Base-by-base conservation (phyloP, 495 filamentous ascomycete genomes). In the Penicillium alfredii region DNA sequence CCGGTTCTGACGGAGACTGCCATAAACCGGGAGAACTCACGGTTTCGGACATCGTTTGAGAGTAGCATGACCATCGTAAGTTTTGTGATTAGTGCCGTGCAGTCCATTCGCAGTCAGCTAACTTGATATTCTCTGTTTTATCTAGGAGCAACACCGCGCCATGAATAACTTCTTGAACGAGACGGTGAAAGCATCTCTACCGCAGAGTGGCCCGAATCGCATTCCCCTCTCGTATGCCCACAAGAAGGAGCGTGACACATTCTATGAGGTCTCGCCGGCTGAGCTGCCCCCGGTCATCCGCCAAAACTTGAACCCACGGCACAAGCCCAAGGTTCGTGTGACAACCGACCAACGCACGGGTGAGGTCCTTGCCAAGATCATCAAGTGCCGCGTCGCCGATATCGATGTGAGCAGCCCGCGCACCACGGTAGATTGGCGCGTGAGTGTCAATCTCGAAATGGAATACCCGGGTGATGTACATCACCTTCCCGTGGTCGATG, bases 381-480 rank as follows among this genome's bases (percentile, higher is more conserved):
- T 97, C 53, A 97, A 97, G 69, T 78, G 76, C 14, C 76, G 86
- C 18, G 61, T 97, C n/a, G 81, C 81, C 20, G 86, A 97, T 58
- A 57, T 92, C 6, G 81, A 89, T 43, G 71, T 95, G 7, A 80
- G 78, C 60, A 81, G 82, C 40, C 88, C 90, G 1, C 60, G 67
- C 21, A 74, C 69, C 9, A 68, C 71, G 3, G 78, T 94, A 27
- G 90, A 95, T 56, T 93, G 83, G 66, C 80, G 90, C 13, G 78
- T 97, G 43, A 89, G 84, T 45, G 75, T 95, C 47, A 94, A 89
- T 49, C 69, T 95, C 4, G 90, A 97, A 74, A 87, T 87, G 77
- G 75, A 78, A 30, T 90, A 80, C 61, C 72, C 80, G n/a, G 84
- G 86, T 21, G 69, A 84, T 10, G 45, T 81, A 8, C 59, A 71